These are phyloP conservation scores for Raffaelea deltoideospora DNA, from an alignment of 2,329 filamentous ascomycete species.

Conservation along the genomic window DNA sequence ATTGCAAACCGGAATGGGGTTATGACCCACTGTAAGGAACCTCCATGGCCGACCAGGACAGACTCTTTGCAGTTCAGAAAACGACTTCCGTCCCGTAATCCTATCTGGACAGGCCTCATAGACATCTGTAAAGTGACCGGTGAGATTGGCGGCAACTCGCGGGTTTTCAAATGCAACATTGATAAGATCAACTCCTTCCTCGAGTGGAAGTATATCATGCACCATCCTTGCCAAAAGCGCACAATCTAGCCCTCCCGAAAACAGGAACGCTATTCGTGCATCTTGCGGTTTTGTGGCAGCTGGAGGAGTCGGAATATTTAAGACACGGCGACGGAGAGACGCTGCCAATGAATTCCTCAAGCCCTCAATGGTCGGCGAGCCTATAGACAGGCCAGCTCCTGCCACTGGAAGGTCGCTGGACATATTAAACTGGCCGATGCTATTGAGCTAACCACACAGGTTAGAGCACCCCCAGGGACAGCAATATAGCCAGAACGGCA, in stretches of 20 bases:
- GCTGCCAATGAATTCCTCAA: constrained; percentile 26
- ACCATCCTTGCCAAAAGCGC: constrained; percentile 69
- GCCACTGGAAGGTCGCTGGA: constrained; percentile 18
- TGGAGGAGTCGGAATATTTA: constrained; percentile 43
- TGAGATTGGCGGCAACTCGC: constrained; percentile 43
- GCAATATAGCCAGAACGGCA: too few relatives aligned
- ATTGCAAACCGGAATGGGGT: too few relatives aligned
- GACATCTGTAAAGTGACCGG: constrained; percentile 18
- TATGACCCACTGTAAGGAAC: constrained; percentile 52
- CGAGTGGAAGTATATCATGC: constrained; percentile 56
- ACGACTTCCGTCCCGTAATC: constrained; percentile 67
- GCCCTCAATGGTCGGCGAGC: constrained; percentile 36
- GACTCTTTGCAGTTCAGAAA: constrained; percentile 52
- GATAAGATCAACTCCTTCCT: constrained; percentile 67
- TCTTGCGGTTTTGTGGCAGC: constrained; percentile 13
- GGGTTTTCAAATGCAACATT: constrained; percentile 98
- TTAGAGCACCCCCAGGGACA: too few relatives aligned
- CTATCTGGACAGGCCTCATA: constrained; percentile 87
- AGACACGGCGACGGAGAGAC: constrained; percentile 49
- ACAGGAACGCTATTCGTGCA: constrained; percentile 60
- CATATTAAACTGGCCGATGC: constrained; percentile 37
- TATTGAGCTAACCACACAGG: constrained; percentile 30
- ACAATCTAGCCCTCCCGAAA: constrained; percentile 90
- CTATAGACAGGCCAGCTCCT: constrained; percentile 15
- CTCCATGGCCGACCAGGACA: constrained; percentile 64